phyloP scores from a whole-genome alignment of 2,329 filamentous ascomycete genomes.

The Diaporthe sp. region DNA sequence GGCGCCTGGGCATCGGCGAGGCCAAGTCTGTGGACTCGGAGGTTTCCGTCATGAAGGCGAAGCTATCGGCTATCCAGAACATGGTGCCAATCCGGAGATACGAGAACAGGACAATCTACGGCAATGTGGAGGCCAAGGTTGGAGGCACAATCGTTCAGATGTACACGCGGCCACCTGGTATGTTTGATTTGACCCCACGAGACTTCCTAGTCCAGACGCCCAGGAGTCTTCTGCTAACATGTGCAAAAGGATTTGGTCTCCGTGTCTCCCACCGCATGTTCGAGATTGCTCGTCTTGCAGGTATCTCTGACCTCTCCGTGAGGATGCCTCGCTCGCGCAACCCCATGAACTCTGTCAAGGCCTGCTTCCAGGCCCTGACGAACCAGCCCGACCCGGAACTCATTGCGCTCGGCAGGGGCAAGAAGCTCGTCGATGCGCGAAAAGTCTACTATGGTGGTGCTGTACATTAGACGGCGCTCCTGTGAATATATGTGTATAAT shows the following conservation, averaged over 20 bases:
- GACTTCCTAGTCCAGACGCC: neutral
- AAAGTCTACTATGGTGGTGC: constrained; percentile 96
- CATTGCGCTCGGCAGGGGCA: constrained; percentile 87
- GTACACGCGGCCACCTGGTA: constrained; percentile 88
- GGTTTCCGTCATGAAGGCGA: constrained; percentile 77
- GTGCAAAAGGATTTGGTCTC: constrained; percentile 83
- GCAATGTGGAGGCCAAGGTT: constrained; percentile 84
- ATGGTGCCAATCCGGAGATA: constrained; percentile 94
- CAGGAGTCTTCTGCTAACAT: constrained; percentile 14
- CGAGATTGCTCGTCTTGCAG: constrained; percentile 89
- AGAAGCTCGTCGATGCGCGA: constrained; percentile 94
- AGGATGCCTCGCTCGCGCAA: constrained; percentile 87
- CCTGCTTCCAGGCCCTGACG: constrained; percentile 83
- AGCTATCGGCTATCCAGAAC: constrained; percentile 85
- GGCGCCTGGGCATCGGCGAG: constrained; percentile 87
- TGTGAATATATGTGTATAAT: constrained; percentile 35
- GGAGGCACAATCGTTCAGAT: constrained; percentile 89
- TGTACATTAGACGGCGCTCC: constrained; percentile 62
- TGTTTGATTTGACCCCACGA: constrained; percentile 43
- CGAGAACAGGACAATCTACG: constrained; percentile 91
- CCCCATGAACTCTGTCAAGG: constrained; percentile 98
- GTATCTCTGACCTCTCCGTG: constrained; percentile 88
- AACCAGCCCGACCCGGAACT: constrained; percentile 89
- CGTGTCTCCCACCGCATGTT: constrained; percentile 92
- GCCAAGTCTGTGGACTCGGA: constrained; percentile 83